phyloP scores from a whole-genome alignment of 1,139 yeast genomes.

The Sugiyamaella japonica region DNA sequence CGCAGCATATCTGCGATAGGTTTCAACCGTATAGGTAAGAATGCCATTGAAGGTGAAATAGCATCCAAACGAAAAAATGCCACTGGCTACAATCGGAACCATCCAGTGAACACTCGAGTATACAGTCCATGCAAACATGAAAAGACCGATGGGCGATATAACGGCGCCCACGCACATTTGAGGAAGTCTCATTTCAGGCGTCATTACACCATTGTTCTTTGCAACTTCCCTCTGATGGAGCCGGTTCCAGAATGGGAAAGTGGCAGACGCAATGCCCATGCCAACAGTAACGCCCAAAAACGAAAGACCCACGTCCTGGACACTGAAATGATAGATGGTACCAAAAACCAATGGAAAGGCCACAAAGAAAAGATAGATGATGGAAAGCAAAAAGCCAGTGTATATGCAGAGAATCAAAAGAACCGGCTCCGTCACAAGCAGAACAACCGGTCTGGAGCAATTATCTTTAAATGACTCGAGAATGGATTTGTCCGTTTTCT shows the following conservation, averaged over 20 bases:
- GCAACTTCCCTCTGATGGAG: constrained; percentile 22
- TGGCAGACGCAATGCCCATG: constrained; percentile 31
- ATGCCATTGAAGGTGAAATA: constrained; percentile 52
- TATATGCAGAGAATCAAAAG: constrained; percentile 59
- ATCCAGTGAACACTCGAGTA: constrained; percentile 79
- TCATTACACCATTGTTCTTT: constrained; percentile 22
- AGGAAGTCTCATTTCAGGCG: constrained; percentile 69
- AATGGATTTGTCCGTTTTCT: constrained; percentile 38
- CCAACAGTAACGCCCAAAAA: constrained; percentile 58
- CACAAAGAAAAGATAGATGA: constrained; percentile 62
- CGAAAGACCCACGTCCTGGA: constrained; percentile 48
- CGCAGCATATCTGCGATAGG: constrained; percentile 58
- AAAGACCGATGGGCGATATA: constrained; percentile 58
- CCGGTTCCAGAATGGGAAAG: constrained; percentile 26
- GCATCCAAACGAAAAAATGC: constrained; percentile 58
- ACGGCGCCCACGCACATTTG: constrained; percentile 52
- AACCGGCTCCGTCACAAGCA: constrained; percentile 62
- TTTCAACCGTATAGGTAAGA: constrained; percentile 55
- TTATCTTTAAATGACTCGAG: constrained; percentile 43
- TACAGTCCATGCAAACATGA: constrained; percentile 68
- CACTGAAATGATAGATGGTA: constrained; percentile 48
- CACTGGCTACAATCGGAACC: constrained; percentile 67
- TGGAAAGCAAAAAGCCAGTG: constrained; percentile 59
- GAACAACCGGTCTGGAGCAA: constrained; percentile 54
- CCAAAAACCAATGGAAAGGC: constrained; percentile 59